Base-by-base conservation (phyloP, 1,284 basidiomycete species). In the Salmacisia buchloeana region DNA sequence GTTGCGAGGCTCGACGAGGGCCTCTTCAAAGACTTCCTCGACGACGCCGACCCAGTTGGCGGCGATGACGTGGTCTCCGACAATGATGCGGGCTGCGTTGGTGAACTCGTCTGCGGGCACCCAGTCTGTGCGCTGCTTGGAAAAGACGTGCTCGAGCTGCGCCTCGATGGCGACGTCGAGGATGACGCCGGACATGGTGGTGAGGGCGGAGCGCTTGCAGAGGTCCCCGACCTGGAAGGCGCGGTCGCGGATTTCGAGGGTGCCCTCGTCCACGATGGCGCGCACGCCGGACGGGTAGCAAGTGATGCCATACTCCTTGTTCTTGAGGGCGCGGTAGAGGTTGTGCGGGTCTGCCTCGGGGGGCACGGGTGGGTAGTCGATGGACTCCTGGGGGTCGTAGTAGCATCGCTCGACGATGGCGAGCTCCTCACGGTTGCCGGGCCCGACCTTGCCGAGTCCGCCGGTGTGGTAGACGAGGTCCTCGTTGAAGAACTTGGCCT, bases 31-130 rank as follows among this genome's bases (percentile, higher is more conserved):
- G 62, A 92, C 81, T 70, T 83, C 82, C 65, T 84, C 82, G 29
- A 84, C 70, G 66, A 92, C 89, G 59, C 92, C 92, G 72, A 96
- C 83, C 93, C 93, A 97, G 76, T 92, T 86, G 9, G 83, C 84
- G 9, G 86, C 86, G 68, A 90, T 82, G 39, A 85, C 80, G 25
- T 78, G 80, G 38, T 83, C 84, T 70, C 85, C 82, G 62, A 85
- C 74, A 5, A 81, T 62, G 59, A 70, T 64, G 10, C 62, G 59
- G 58, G 66, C 68, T 46, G 63, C 60, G 54, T 69, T 70, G 60
- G 64, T 62, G 34, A 93, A 77, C 61, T 89, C 85, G 31, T 83
- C 81, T 59, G 84, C 78, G 6, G 84, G 83, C 69, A 86, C 85
- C 4, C 84, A 86, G 1, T 84, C 82, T 31, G 92, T 73, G 27